phyloP scores from a whole-genome alignment of 192 early-diverging fungal genomes.

The Spizellomyces punctatus region DNA sequence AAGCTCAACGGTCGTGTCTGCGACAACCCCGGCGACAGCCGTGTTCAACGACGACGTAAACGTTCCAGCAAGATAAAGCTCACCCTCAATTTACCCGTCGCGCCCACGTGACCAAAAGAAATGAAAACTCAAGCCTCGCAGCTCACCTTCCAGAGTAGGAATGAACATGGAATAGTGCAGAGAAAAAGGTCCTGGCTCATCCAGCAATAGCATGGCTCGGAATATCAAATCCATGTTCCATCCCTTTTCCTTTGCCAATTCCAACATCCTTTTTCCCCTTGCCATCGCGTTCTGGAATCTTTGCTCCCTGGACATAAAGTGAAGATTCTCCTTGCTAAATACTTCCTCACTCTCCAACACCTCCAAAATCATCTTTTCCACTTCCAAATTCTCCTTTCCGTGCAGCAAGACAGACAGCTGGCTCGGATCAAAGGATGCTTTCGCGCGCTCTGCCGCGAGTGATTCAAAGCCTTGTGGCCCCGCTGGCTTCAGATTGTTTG shows the following conservation, averaged over 20 bases:
- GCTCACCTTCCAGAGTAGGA: conserved; percentile 59
- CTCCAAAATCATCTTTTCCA: conserved; percentile 57
- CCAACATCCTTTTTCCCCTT: conserved; percentile 65
- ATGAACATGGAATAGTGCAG: conserved; percentile 85
- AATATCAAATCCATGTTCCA: conserved; percentile 57
- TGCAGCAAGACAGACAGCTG: conserved; percentile 71
- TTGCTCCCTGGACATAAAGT: conserved; percentile 74
- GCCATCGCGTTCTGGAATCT: conserved; percentile 60
- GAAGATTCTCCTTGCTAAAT: conserved; percentile 71
- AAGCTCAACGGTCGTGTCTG: too few relatives aligned
- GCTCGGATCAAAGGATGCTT: conserved; percentile 64
- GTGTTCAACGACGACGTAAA: too few relatives aligned
- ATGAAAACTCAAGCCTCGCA: too few relatives aligned
- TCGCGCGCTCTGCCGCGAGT: conserved; percentile 67
- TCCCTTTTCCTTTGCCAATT: conserved; percentile 59
- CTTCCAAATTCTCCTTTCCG: conserved; percentile 62
- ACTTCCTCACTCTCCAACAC: conserved; percentile 70
- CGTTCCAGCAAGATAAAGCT: too few relatives aligned
- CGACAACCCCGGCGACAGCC: too few relatives aligned
- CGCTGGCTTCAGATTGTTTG: conserved; percentile 29
- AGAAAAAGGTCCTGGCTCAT: conserved; percentile 68
- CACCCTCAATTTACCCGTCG: too few relatives aligned
- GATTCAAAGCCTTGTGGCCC: conserved; percentile 34
- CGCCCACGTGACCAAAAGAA: too few relatives aligned
- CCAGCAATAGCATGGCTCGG: conserved; percentile 56